Evolutionary conservation across 495 filamentous ascomycete species (phyloP).

Genomic region (Apodospora peruviana): DNA sequence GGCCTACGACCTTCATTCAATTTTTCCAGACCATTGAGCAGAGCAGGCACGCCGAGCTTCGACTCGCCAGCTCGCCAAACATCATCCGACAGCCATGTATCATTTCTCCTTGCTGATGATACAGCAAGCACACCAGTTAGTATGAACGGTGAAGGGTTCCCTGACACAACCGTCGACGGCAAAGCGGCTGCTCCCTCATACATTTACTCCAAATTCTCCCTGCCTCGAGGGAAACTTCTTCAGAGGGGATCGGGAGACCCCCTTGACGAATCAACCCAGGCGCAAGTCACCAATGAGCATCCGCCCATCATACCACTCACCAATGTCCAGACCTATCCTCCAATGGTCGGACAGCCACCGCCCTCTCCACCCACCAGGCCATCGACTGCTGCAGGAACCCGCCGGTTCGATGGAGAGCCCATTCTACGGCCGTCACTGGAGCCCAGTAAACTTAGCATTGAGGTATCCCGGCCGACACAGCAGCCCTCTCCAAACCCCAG

Average conservation of each 20-base stretch:
- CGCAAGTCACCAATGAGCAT: conserved; percentile 58
- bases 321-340: conserved; percentile 28
- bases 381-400: conserved; percentile 41
- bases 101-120: conserved; percentile 55
- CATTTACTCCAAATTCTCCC: conserved; percentile 73
- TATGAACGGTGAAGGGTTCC: conserved; percentile 55
- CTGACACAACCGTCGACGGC: conserved; percentile 36
- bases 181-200: conserved; percentile 60
- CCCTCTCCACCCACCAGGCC: conserved; percentile 49
- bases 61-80: conserved; percentile 53
- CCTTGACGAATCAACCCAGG: conserved; percentile 49
- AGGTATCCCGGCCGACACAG: conserved; percentile 22
- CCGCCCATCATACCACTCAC: conserved; percentile 40
- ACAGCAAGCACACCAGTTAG: conserved; percentile 58
- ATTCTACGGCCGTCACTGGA: conserved; percentile 35
- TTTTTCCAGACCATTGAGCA: conserved; percentile 85
- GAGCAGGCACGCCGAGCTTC: conserved; percentile 60
- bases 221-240: conserved; percentile 74
- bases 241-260: conserved; percentile 63
- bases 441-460: conserved; percentile 40
- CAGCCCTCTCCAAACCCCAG: conserved; percentile 38
- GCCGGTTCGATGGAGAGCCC: conserved; percentile 30
- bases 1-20: conserved; percentile 73
- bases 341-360: conserved; percentile 40
- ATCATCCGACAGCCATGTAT: conserved; percentile 58